Percentiles rank a stretch among this genome's conserved stretches.
These are phyloP conservation scores for Delonix regia DNA, from an alignment of 306 rosid genomes.

Conservation along the genomic window DNA sequence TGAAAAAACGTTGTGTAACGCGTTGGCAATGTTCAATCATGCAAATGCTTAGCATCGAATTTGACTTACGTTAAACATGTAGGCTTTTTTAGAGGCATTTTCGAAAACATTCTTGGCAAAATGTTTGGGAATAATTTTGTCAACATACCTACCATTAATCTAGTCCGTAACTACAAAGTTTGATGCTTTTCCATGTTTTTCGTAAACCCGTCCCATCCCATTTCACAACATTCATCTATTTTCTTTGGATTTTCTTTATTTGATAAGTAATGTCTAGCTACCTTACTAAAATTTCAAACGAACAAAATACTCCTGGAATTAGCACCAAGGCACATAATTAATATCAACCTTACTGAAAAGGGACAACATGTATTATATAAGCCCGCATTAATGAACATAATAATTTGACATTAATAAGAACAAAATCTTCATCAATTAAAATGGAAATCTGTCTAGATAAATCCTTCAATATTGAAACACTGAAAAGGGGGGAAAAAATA, in stretches of 20 bases:
- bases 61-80: not conserved
- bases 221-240: not conserved
- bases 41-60: too few species aligned
- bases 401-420: too few species aligned
- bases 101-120: not conserved
- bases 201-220: constrained; percentile 7
- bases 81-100: too few species aligned
- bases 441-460: too few species aligned
- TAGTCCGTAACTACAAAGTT: not conserved
- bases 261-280: not conserved
- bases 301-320: not conserved
- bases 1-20: too few species aligned
- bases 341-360: not conserved
- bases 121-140: not conserved
- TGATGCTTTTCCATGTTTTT: not conserved
- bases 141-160: not conserved
- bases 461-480: too few species aligned
- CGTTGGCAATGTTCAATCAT: too few species aligned
- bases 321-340: not conserved
- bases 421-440: not conserved
- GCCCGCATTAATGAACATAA: too few species aligned
- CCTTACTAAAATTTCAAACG: not conserved
- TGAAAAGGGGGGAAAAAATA: too few species aligned
- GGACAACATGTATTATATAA: too few species aligned
- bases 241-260: not conserved